Evolutionary conservation across 257 asterid genomes (phyloP), one percentile per base, ranked within the genome.

Genomic region (Ocimum tenuiflorum): DNA sequence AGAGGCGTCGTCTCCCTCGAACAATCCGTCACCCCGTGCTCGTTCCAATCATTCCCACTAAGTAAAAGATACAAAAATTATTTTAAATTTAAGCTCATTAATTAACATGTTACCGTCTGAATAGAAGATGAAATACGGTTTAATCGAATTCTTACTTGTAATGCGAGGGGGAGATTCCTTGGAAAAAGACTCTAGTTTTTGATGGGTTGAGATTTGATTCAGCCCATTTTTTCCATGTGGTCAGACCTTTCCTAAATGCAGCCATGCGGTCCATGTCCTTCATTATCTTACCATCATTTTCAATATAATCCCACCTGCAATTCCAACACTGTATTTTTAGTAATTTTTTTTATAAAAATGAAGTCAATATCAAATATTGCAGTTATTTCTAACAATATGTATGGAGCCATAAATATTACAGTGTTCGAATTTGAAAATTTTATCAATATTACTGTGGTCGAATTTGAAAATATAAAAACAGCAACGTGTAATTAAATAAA

Each of bases 221-320:
- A 0, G 80, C 78, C 95, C 95, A 87, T 19, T 75, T 83, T 17
- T 76, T 77, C 92, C 95, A 87, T 3, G 92, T 82, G 1, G 19
- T 63, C 13, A 85, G 68, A 13, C 72, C 92, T 41, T 24, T 78
- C 5, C 70, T 72, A 29, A 81, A 87, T 27, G 95, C 95, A 3
- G 10, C 77, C 76, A 85, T 83, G 0, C 92, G 83, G 39, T 87
- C 85, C 88, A 85, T 87, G 65, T 87, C 95, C 71, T 85, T 87
- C 63, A 46, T 39, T 70, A 73, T 75, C 56, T 70, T 71, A 29
- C 80, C 81, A 38, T 35, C 79, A 14, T 50, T 60, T 18, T 78
- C 68, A 22, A 87, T 77, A 60, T 57, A 79, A 60, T 87, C 90
- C 88, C 89, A 87, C 54, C 92, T 87, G 69, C 29, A 70, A 63